Conservation (phyloP, 768 basidiomycete genomes). For the Russula abietina region DNA sequence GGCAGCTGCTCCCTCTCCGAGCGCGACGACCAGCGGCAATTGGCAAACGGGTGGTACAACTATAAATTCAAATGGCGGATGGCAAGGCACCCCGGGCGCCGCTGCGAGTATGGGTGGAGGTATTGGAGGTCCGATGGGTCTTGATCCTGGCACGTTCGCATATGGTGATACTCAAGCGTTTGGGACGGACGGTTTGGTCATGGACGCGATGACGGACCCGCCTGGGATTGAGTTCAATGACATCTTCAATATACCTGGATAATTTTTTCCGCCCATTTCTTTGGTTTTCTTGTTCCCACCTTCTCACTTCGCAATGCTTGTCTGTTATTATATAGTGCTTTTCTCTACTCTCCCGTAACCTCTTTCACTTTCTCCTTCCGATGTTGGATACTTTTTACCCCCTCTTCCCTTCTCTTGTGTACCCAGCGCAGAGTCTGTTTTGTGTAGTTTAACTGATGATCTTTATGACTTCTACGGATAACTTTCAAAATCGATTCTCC, state of each 20-base stretch:
- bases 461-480: constrained; percentile 15
- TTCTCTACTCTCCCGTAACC: neutral
- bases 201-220: constrained; percentile 19
- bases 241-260: constrained; percentile 24
- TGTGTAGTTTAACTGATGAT: constrained; percentile 23
- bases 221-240: constrained; percentile 25
- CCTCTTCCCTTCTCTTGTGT: neutral
- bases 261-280: neutral
- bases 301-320: constrained; percentile 3
- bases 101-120: constrained; percentile 13
- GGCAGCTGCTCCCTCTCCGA: constrained; percentile 19
- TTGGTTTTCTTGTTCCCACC: neutral
- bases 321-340: constrained; percentile 3
- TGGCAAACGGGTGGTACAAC: constrained; percentile 11
- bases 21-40: constrained; percentile 11
- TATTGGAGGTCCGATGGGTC: constrained; percentile 14
- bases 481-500: neutral
- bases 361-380: neutral
- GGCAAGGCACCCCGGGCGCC: constrained; percentile 3
- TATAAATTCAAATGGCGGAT: constrained; percentile 7
- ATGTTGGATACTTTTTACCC: neutral
- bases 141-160: constrained; percentile 12
- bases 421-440: constrained; percentile 7
- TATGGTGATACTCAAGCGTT: constrained; percentile 15
- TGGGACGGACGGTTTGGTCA: constrained; percentile 16